Conservation (phyloP, 768 basidiomycete genomes). For the Tephrocybe sp. region DNA sequence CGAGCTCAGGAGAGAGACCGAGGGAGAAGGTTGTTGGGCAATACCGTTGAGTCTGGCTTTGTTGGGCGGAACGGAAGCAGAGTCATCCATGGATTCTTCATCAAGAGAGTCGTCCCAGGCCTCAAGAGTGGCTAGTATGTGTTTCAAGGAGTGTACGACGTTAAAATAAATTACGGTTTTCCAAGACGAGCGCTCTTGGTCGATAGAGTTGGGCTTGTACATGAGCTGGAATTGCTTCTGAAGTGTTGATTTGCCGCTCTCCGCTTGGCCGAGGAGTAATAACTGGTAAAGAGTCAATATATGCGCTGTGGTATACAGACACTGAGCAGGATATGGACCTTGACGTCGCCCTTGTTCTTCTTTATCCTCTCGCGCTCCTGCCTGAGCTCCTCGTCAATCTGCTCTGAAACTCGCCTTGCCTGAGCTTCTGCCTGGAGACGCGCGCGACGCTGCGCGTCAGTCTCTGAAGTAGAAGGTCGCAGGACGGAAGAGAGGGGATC, state of each 20-base stretch:
- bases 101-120: slow-evolving; percentile 60
- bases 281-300: slow-evolving; percentile 46
- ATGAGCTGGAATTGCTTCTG: slow-evolving; percentile 82
- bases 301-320: slow-evolving; percentile 27
- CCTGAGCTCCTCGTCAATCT: slow-evolving; percentile 78
- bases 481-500: slow-evolving; percentile 72
- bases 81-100: slow-evolving; percentile 39
- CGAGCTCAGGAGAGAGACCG: slow-evolving; percentile 33
- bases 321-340: slow-evolving; percentile 38
- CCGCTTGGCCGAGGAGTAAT: slow-evolving; percentile 74
- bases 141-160: slow-evolving; percentile 66
- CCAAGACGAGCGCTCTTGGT: slow-evolving; percentile 70
- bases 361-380: slow-evolving; percentile 64
- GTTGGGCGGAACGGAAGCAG: slow-evolving; percentile 23
- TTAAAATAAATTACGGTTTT: slow-evolving; percentile 76
- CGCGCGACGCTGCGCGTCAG: slow-evolving; percentile 55
- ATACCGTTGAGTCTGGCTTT: slow-evolving; percentile 30
- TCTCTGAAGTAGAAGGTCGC: slow-evolving; percentile 64
- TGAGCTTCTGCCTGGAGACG: slow-evolving; percentile 69
- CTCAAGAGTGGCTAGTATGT: slow-evolving; percentile 63
- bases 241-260: slow-evolving; percentile 75
- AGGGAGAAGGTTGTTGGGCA: slow-evolving; percentile 37
- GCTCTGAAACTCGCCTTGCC: slow-evolving; percentile 72
- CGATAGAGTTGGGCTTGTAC: slow-evolving; percentile 70
- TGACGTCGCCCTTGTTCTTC: slow-evolving; percentile 71